Evolutionary conservation across 305 asterid genomes (phyloP).

Genomic region (Striga hermonthica): DNA sequence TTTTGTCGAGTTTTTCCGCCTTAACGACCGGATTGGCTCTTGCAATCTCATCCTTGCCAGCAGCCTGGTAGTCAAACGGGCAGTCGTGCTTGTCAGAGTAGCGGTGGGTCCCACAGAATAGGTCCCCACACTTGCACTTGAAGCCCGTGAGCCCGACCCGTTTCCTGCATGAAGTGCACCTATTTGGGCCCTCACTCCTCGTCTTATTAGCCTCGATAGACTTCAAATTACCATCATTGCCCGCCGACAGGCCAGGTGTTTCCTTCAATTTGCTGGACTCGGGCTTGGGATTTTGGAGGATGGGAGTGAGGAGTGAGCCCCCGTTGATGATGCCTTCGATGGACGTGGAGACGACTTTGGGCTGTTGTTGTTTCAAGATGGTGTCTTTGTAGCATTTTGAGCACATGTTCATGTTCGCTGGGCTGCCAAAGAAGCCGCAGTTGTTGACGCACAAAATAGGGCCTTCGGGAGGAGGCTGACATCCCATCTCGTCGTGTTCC

Average conservation of each 20-base stretch:
- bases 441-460: constrained; percentile 46
- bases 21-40: constrained; percentile 52
- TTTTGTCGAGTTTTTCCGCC: constrained; percentile 52
- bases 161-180: constrained; percentile 44
- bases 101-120: constrained; percentile 46
- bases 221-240: no score
- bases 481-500: constrained; percentile 47
- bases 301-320: no score
- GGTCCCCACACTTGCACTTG: constrained; percentile 46
- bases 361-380: constrained; percentile 42
- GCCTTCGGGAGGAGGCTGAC: constrained; percentile 45
- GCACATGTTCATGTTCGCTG: constrained; percentile 52
- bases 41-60: constrained; percentile 46
- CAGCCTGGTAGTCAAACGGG: constrained; percentile 42
- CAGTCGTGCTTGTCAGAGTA: constrained; percentile 50
- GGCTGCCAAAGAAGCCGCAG: constrained; percentile 55
- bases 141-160: constrained; percentile 53
- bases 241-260: no score
- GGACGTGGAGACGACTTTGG: constrained; percentile 40
- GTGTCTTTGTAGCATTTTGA: constrained; percentile 54
- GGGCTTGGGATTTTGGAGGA: no score
- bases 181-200: constrained; percentile 28
- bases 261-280: background rate
- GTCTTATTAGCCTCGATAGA: no score
- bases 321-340: constrained; percentile 30